Conservation (phyloP, 306 rosid species). For the Prunus persica region DNA sequence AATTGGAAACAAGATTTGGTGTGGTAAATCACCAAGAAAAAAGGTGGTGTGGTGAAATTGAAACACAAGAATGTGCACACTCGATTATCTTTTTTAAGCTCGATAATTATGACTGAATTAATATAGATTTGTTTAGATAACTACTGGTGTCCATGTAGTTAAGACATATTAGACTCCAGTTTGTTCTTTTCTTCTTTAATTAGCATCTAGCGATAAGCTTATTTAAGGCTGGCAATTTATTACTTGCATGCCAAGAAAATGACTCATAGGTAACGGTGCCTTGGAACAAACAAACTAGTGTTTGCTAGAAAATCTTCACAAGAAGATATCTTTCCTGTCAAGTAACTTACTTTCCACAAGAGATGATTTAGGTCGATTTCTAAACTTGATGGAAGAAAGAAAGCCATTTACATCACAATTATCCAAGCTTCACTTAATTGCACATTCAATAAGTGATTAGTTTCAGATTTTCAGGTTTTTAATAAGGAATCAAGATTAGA, state of each 20-base stretch:
- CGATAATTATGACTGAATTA: neutral
- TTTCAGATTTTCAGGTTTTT: neutral
- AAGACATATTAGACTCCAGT: neutral
- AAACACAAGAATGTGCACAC: neutral
- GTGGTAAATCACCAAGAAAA: neutral
- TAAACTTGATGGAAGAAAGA: neutral
- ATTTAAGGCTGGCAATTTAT: neutral
- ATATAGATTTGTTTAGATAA: neutral
- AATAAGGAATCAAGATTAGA: too few relatives aligned
- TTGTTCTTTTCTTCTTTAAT: too few relatives aligned
- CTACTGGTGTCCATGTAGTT: neutral
- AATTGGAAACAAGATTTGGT: neutral
- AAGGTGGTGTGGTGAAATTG: neutral
- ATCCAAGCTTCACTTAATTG: neutral
- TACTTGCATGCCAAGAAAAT: slow-evolving; percentile 7
- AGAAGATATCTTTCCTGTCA: neutral
- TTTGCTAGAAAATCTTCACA: neutral
- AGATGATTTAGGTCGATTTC: too few relatives aligned
- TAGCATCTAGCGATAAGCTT: neutral
- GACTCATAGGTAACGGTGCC: neutral
- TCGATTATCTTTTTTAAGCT: neutral
- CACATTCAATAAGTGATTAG: neutral
- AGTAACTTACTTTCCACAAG: neutral
- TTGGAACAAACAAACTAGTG: too few relatives aligned
- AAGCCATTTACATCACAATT: neutral